These are phyloP conservation scores for Amphibolis antarctica DNA, from an alignment of 106 monocot species.

Conservation along the genomic window DNA sequence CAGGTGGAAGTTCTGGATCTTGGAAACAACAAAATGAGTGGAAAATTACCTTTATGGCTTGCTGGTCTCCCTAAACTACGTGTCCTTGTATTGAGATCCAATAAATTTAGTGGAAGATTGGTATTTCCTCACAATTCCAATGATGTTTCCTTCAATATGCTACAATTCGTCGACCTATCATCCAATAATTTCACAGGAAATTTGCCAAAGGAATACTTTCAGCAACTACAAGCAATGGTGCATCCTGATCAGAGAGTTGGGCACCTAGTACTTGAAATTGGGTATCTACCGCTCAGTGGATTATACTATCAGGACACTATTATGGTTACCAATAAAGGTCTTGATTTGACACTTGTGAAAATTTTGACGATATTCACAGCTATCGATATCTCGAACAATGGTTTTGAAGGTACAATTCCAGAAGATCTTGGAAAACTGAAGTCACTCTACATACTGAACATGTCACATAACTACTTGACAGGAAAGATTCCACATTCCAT, in stretches of 20 bases:
- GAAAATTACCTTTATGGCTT: slow-evolving; percentile 50
- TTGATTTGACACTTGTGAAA: slow-evolving; percentile 26
- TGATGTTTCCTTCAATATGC: no score
- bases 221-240: slow-evolving; percentile 40
- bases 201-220: slow-evolving; percentile 22
- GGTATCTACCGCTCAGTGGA: background rate
- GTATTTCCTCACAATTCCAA: background rate
- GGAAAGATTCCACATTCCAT: slow-evolving; percentile 38
- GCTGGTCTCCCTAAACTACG: slow-evolving; percentile 18
- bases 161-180: slow-evolving; percentile 64
- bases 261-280: background rate
- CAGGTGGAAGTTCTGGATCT: slow-evolving; percentile 50
- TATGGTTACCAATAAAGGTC: slow-evolving; percentile 44
- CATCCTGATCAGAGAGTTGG: background rate
- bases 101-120: slow-evolving; percentile 32
- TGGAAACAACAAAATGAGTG: slow-evolving; percentile 55
- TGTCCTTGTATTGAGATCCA: slow-evolving; percentile 57
- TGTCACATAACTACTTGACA: slow-evolving; percentile 40
- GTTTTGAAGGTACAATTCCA: slow-evolving; percentile 47
- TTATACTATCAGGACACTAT: slow-evolving; percentile 32
- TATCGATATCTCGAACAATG: slow-evolving; percentile 58
- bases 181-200: slow-evolving; percentile 53
- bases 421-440: slow-evolving; percentile 27
- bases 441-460: slow-evolving; percentile 33
- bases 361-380: slow-evolving; percentile 35